Percentiles rank a stretch among this genome's conserved stretches.
Conservation (phyloP, 1,284 basidiomycete genomes). For the Exobasidium cylindrosporum region DNA sequence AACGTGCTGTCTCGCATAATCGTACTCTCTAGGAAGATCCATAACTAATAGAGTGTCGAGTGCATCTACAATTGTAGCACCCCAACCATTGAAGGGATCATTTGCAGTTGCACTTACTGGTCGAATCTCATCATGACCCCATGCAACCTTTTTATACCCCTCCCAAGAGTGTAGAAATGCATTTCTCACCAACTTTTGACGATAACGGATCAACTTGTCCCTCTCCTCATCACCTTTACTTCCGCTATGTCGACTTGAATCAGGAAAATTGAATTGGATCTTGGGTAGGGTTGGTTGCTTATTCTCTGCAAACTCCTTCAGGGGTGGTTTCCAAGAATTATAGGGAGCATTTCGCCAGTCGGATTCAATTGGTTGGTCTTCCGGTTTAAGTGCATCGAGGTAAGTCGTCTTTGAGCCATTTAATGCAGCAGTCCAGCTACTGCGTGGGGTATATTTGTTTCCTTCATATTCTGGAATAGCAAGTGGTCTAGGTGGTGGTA, state of each 20-base stretch:
- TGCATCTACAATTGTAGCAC: constrained; percentile 67
- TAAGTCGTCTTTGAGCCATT: constrained; percentile 32
- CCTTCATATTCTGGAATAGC: constrained; percentile 24
- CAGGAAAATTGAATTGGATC: constrained; percentile 40
- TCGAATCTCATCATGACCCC: constrained; percentile 64
- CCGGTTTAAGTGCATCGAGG: constrained; percentile 33
- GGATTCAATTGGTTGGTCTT: constrained; percentile 26
- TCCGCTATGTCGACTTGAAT: constrained; percentile 33
- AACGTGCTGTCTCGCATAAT: constrained; percentile 69
- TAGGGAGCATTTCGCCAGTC: constrained; percentile 41
- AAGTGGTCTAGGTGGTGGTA: constrained; percentile 5
- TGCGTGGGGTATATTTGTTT: constrained; percentile 21
- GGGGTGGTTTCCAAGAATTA: constrained; percentile 41
- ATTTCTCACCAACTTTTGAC: constrained; percentile 59
- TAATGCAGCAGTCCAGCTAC: constrained; percentile 24
- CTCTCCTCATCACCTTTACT: constrained; percentile 25
- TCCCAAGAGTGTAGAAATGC: constrained; percentile 64
- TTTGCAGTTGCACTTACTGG: constrained; percentile 55
- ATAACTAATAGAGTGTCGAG: constrained; percentile 86
- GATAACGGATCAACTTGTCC: constrained; percentile 32
- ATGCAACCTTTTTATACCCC: constrained; percentile 62
- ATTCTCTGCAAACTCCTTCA: constrained; percentile 19
- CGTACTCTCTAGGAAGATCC: constrained; percentile 75
- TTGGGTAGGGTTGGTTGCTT: constrained; percentile 14
- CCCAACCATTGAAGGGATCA: constrained; percentile 66